Evolutionary conservation across 345 rosid species (phyloP).

Genomic region (Eucalyptus victrix): DNA sequence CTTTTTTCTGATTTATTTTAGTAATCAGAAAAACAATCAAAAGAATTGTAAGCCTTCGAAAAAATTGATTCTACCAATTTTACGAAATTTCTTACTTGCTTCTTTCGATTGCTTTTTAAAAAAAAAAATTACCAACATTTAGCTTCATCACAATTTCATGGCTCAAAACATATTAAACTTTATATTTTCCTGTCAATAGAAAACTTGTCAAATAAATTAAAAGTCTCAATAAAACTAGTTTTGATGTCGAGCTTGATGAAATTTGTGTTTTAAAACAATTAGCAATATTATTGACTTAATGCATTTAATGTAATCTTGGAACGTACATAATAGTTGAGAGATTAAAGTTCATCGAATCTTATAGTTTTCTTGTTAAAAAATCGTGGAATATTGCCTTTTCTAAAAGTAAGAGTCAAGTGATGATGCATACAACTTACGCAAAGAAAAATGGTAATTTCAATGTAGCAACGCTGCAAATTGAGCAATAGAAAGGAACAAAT

Average conservation of each 20-base stretch:
- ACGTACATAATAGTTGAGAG: background rate
- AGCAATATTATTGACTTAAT: background rate
- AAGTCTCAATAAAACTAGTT: background rate
- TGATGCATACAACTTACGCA: background rate
- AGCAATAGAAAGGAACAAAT: background rate
- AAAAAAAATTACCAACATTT: background rate
- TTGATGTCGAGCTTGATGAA: background rate
- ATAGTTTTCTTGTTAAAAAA: background rate
- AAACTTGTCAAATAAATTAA: background rate
- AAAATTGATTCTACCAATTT: background rate
- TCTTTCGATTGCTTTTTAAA: background rate
- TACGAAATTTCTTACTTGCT: background rate
- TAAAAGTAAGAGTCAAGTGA: background rate
- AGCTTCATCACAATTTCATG: background rate
- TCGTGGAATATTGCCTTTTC: background rate
- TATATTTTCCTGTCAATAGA: background rate
- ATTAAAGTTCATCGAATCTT: background rate
- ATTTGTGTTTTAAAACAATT: background rate
- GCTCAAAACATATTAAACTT: background rate
- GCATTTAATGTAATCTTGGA: background rate
- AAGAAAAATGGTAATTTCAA: background rate
- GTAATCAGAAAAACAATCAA: background rate
- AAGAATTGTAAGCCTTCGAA: background rate
- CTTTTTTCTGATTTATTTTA: background rate
- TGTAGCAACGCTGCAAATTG: background rate